phyloP scores from a whole-genome alignment of 805 yeast genomes.

The Candida boidinii region DNA sequence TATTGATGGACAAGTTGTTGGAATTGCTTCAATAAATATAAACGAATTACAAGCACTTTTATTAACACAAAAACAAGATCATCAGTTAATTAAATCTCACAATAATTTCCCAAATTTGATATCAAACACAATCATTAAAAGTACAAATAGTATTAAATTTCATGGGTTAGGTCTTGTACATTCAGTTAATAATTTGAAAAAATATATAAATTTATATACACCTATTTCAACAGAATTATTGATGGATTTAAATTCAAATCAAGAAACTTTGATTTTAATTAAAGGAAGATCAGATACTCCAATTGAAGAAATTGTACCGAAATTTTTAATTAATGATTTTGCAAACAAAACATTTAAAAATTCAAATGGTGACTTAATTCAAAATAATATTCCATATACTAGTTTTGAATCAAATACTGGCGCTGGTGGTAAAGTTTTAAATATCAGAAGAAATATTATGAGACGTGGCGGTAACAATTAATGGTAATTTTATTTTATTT shows the following conservation, averaged over 20 bases:
- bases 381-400: slow-evolving; percentile 26
- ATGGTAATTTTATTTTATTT: neutral
- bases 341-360: slow-evolving; percentile 6
- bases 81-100: slow-evolving; percentile 18
- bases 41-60: slow-evolving; percentile 10
- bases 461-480: slow-evolving; percentile 17
- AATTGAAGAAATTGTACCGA: slow-evolving; percentile 27
- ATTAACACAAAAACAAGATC: slow-evolving; percentile 10
- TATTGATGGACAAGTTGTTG: slow-evolving; percentile 35
- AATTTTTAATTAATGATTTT: slow-evolving; percentile 6
- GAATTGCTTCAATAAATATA: slow-evolving; percentile 24
- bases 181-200: slow-evolving; percentile 37
- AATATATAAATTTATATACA: slow-evolving; percentile 46
- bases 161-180: slow-evolving; percentile 58
- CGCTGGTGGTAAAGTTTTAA: slow-evolving; percentile 41
- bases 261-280: slow-evolving; percentile 31
- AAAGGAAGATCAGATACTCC: slow-evolving; percentile 67
- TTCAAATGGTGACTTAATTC: too few relatives aligned
- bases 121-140: slow-evolving; percentile 8
- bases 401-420: slow-evolving; percentile 27
- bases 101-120: slow-evolving; percentile 19
- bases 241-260: slow-evolving; percentile 8
- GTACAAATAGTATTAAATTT: slow-evolving; percentile 20
- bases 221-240: slow-evolving; percentile 26
- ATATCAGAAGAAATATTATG: slow-evolving; percentile 37